These are phyloP conservation scores for Boletus huronensis DNA, from an alignment of 768 basidiomycete genomes.

Conservation along the genomic window DNA sequence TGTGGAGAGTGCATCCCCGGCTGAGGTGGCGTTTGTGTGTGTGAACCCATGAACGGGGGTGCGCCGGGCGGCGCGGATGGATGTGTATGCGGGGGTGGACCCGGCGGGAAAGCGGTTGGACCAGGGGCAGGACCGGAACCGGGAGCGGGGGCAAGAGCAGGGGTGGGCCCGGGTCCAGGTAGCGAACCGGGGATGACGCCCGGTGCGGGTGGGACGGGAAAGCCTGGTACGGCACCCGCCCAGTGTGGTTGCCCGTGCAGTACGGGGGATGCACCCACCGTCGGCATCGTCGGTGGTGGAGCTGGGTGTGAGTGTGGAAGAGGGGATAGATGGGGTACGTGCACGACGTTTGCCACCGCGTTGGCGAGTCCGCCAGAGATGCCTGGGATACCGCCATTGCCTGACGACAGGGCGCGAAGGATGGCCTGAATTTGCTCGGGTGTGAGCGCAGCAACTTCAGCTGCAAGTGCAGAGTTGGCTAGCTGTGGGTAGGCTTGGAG, in stretches of 20 bases:
- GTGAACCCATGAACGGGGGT: conserved; percentile 16
- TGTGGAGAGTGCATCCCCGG: conserved; percentile 24
- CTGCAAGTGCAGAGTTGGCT: conserved; percentile 53
- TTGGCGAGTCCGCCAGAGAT: conserved; percentile 29
- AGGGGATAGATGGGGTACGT: conserved; percentile 6
- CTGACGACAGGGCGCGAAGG: conserved; percentile 52
- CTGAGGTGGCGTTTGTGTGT: conserved; percentile 21
- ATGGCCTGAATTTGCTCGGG: conserved; percentile 74
- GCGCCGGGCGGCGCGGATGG: background rate
- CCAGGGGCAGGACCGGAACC: background rate
- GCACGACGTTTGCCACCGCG: conserved; percentile 22
- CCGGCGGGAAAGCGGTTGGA: conserved; percentile 4
- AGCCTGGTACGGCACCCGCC: conserved; percentile 25
- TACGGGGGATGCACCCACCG: background rate
- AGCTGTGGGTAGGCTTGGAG: conserved; percentile 34
- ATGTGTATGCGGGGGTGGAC: background rate
- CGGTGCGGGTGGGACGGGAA: conserved; percentile 20
- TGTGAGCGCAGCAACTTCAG: conserved; percentile 69
- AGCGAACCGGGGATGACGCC: background rate
- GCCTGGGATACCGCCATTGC: conserved; percentile 33
- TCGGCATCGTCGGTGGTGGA: conserved; percentile 9
- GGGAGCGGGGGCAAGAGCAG: background rate
- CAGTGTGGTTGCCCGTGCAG: conserved; percentile 20
- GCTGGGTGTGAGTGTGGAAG: conserved; percentile 13
- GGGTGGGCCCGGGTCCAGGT: conserved; percentile 2